A percentile compares a stretch with the other conserved stretches of the same genome.
phyloP scores from a whole-genome alignment of 1,284 basidiomycete genomes.

The Mixia osmundae region DNA sequence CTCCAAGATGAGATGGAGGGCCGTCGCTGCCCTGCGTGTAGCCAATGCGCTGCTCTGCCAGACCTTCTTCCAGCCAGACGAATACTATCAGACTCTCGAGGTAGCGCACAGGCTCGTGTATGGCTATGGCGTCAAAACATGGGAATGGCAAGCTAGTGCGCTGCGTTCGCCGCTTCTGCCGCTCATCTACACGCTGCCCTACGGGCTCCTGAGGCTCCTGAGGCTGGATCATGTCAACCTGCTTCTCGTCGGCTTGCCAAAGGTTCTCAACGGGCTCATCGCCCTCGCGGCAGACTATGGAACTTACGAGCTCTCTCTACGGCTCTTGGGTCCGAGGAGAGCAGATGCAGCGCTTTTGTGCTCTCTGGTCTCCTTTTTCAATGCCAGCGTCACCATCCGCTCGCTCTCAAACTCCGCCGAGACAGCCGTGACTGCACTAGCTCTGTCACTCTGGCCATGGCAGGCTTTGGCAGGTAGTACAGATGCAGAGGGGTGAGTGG shows the following conservation, averaged over 20 bases:
- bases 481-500: not conserved
- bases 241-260: constrained; percentile 30
- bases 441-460: constrained; percentile 47
- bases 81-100: constrained; percentile 87
- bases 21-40: too few species aligned
- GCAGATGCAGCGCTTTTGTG: constrained; percentile 45
- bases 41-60: constrained; percentile 40
- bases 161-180: constrained; percentile 23
- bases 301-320: constrained; percentile 37
- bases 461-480: not conserved
- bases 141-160: constrained; percentile 62
- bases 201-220: constrained; percentile 38
- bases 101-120: constrained; percentile 72
- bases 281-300: constrained; percentile 62
- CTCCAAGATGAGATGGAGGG: too few species aligned
- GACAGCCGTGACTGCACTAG: constrained; percentile 55
- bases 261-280: constrained; percentile 50
- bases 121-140: constrained; percentile 75
- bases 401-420: constrained; percentile 86
- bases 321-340: constrained; percentile 36
- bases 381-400: constrained; percentile 57
- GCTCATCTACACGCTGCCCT: constrained; percentile 47
- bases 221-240: constrained; percentile 28
- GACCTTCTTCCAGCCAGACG: constrained; percentile 93
- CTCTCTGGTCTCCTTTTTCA: constrained; percentile 66